Evolutionary conservation across 2,329 filamentous ascomycete genomes (phyloP).

Genomic region (Pleurostoma richardsiae): DNA sequence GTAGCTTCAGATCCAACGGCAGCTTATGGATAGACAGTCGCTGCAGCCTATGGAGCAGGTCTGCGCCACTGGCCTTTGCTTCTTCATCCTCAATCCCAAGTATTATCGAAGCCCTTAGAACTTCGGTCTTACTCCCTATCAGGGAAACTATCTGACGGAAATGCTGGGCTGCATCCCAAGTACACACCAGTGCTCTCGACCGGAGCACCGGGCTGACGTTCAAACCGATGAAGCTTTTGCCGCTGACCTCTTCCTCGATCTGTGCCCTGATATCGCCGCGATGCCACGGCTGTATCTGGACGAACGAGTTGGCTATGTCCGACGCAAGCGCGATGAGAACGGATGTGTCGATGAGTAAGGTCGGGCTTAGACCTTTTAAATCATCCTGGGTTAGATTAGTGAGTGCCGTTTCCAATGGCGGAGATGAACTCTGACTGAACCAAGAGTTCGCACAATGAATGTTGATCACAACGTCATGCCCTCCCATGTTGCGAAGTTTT

Average conservation of each 20-base stretch:
- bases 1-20: constrained; percentile 5
- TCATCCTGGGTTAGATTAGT: constrained; percentile 13
- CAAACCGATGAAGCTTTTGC: constrained; percentile 46
- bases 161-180: constrained; percentile 56
- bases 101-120: constrained; percentile 52
- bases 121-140: constrained; percentile 59
- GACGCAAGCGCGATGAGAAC: constrained; percentile 69
- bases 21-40: constrained; percentile 4
- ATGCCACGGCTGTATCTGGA: constrained; percentile 29
- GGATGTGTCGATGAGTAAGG: constrained; percentile 61
- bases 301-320: constrained; percentile 59
- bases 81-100: constrained; percentile 22
- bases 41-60: constrained; percentile 2
- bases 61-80: not conserved
- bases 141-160: constrained; percentile 63
- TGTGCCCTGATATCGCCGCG: constrained; percentile 59
- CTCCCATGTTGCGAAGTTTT: constrained; percentile 14
- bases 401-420: constrained; percentile 12
- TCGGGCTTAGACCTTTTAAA: constrained; percentile 17
- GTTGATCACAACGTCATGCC: constrained; percentile 12
- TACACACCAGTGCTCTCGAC: constrained; percentile 57
- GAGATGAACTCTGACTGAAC: constrained; percentile 12
- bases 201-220: constrained; percentile 59
- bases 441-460: constrained; percentile 18
- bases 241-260: constrained; percentile 58